Percentiles rank a stretch among this genome's conserved stretches.
phyloP scores from a whole-genome alignment of 495 filamentous ascomycete species.

The Lasiosphaeria hispida region DNA sequence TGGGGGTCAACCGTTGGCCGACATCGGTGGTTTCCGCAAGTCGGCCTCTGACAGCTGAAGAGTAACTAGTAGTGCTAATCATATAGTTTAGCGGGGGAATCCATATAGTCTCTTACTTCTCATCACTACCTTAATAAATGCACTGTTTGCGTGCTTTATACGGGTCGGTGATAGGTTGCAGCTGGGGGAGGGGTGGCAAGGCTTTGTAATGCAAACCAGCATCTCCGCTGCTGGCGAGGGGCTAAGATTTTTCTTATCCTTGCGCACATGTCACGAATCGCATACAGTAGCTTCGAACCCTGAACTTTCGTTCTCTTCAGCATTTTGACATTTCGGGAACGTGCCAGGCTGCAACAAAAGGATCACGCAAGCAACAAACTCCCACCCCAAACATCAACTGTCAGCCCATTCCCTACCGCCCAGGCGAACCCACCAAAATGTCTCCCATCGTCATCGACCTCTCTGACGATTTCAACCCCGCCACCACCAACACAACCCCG shows the following conservation, averaged over 20 bases:
- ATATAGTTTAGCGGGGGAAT: neutral
- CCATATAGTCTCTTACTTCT: neutral
- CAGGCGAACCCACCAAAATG: constrained; percentile 19
- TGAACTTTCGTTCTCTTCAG: neutral
- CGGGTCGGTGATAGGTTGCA: constrained; percentile 1
- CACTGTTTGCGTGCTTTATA: neutral
- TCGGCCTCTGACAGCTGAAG: neutral
- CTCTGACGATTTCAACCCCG: constrained; percentile 28
- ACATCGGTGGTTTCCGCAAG: neutral
- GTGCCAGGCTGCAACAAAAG: neutral
- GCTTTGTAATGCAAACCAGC: constrained; percentile 26
- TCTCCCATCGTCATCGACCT: constrained; percentile 28
- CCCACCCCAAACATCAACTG: neutral
- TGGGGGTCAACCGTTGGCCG: neutral
- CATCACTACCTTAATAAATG: neutral
- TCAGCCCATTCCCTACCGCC: neutral
- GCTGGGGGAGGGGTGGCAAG: constrained; percentile 9
- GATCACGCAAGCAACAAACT: constrained; percentile 9
- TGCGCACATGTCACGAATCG: constrained; percentile 4
- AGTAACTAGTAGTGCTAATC: neutral
- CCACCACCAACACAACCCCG: constrained; percentile 12
- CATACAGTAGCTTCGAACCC: constrained; percentile 4
- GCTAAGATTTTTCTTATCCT: constrained; percentile 6
- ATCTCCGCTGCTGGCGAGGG: constrained; percentile 13
- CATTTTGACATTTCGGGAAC: neutral